phyloP scores from a whole-genome alignment of 2,329 filamentous ascomycete species.

The Phyllosticta citrichinensis region DNA sequence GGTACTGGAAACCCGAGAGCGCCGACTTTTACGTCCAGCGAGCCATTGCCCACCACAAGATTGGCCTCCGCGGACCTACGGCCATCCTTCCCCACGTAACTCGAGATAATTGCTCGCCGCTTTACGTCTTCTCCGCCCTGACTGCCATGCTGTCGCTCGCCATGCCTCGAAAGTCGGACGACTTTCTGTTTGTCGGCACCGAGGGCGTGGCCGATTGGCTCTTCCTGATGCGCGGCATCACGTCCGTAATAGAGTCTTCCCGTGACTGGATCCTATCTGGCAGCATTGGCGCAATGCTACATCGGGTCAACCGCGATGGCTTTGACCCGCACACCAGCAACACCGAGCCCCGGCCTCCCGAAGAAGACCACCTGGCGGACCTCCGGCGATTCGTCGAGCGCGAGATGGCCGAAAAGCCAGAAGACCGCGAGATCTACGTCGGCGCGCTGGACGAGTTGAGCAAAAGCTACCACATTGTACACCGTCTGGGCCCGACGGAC shows the following conservation, averaged over 20 bases:
- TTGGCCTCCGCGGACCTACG: constrained; percentile 4
- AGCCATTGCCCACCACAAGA: constrained; percentile 6
- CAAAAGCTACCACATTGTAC: neutral
- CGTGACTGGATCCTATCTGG: constrained; percentile 3
- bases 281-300: constrained; percentile 3
- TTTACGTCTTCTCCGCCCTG: constrained; percentile 7
- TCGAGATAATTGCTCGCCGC: constrained; percentile 2
- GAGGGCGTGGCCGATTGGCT: constrained; percentile 8
- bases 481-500: neutral
- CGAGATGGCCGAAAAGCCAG: neutral
- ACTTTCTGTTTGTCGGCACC: constrained; percentile 4
- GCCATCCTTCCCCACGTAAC: constrained; percentile 3
- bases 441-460: neutral
- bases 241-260: neutral
- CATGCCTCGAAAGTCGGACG: constrained; percentile 5
- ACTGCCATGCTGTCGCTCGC: constrained; percentile 6
- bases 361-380: neutral
- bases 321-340: neutral
- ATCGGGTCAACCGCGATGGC: neutral
- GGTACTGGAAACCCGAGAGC: constrained; percentile 15
- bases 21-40: constrained; percentile 1
- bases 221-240: constrained; percentile 7
- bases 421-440: neutral
- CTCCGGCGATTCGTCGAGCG: constrained; percentile 7
- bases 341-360: neutral